phyloP scores from a whole-genome alignment of 1,284 basidiomycete genomes.

The Kwoniella shivajii region DNA sequence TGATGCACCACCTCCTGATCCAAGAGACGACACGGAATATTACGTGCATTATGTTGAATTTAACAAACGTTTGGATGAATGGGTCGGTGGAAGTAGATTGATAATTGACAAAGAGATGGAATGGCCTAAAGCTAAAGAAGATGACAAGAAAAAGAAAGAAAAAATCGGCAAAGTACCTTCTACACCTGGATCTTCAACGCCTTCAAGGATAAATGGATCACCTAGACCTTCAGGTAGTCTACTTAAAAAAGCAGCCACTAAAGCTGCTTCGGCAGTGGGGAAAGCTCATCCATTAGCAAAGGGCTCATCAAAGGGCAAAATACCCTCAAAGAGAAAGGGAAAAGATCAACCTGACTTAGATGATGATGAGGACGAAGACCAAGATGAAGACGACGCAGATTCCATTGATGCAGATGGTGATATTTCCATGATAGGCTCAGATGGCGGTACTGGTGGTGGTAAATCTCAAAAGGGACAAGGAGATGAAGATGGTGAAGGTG shows the following conservation, averaged over 20 bases:
- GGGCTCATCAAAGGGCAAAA: slow-evolving; percentile 33
- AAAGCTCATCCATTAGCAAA: slow-evolving; percentile 27
- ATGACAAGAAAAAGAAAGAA: slow-evolving; percentile 55
- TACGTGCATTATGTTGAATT: slow-evolving; percentile 98
- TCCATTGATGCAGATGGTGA: slow-evolving; percentile 60
- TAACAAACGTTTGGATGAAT: slow-evolving; percentile 98
- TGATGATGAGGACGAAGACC: slow-evolving; percentile 51
- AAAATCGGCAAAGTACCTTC: slow-evolving; percentile 29
- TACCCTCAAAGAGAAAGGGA: slow-evolving; percentile 67
- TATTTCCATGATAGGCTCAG: slow-evolving; percentile 58
- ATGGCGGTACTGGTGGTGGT: too few species aligned
- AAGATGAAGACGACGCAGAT: slow-evolving; percentile 62
- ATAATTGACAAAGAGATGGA: slow-evolving; percentile 84
- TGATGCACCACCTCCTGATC: slow-evolving; percentile 52
- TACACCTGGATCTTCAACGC: slow-evolving; percentile 35
- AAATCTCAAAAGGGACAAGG: slow-evolving; percentile 30
- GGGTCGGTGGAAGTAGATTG: slow-evolving; percentile 89
- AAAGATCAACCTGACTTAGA: slow-evolving; percentile 57
- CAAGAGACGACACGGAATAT: slow-evolving; percentile 77
- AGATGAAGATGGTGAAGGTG: slow-evolving; percentile 41
- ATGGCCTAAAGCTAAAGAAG: slow-evolving; percentile 67
- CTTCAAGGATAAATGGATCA: slow-evolving; percentile 24
- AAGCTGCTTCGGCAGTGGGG: slow-evolving; percentile 57
- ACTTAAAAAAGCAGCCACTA: slow-evolving; percentile 74
- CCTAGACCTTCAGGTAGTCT: slow-evolving; percentile 56